Evolutionary conservation across 1,284 basidiomycete species (phyloP).

Genomic region (Papiliotrema laurentii): DNA sequence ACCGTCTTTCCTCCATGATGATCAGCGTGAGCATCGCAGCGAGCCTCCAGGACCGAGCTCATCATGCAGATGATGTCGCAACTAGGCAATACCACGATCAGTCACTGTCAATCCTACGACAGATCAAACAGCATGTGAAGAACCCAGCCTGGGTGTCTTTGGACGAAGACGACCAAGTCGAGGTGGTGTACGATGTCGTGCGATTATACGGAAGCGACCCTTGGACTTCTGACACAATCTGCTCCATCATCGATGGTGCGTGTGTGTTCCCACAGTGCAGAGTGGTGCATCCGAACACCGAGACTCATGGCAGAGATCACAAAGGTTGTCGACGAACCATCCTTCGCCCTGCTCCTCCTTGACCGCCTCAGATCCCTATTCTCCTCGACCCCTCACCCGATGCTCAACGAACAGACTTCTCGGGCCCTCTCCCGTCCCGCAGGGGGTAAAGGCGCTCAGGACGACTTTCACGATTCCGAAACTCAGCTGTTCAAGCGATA

Average conservation of each 20-base stretch:
- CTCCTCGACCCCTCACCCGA: constrained; percentile 28
- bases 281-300: background rate
- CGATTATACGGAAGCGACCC: constrained; percentile 28
- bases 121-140: constrained; percentile 8
- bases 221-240: constrained; percentile 24
- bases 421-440: constrained; percentile 25
- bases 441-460: constrained; percentile 23
- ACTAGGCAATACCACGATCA: constrained; percentile 9
- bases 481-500: constrained; percentile 29
- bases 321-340: background rate
- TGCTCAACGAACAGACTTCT: constrained; percentile 20
- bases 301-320: constrained; percentile 11
- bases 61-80: constrained; percentile 6
- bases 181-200: constrained; percentile 16
- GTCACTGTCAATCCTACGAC: constrained; percentile 7
- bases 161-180: constrained; percentile 21
- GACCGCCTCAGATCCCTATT: constrained; percentile 22
- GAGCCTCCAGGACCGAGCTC: background rate
- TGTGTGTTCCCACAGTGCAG: background rate
- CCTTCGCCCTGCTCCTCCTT: constrained; percentile 19
- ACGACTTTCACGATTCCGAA: constrained; percentile 30
- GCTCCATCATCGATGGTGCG: constrained; percentile 23
- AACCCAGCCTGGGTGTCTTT: constrained; percentile 16
- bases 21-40: constrained; percentile 11
- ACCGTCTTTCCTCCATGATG: constrained; percentile 19